phyloP scores from a whole-genome alignment of 306 rosid species.

The Sphenostylis stenocarpa region DNA sequence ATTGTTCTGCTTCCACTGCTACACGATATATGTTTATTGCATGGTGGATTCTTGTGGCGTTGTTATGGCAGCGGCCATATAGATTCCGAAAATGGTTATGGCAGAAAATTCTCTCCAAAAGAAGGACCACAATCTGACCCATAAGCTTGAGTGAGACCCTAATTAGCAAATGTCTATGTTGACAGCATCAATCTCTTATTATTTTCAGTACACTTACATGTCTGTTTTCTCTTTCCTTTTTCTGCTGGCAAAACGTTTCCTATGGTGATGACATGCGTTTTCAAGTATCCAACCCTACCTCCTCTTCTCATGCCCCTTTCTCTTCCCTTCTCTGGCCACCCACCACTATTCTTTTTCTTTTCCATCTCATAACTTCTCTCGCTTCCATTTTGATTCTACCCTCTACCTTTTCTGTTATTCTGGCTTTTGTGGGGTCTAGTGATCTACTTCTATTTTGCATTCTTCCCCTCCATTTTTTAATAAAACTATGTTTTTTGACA shows the following conservation, averaged over 20 bases:
- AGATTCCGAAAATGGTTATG: no score
- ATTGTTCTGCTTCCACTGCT: neutral
- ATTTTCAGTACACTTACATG: neutral
- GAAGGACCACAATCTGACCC: no score
- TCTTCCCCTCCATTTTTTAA: neutral
- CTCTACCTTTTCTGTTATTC: neutral
- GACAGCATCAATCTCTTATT: neutral
- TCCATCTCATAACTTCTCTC: neutral
- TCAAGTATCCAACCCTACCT: neutral
- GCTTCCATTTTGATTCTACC: neutral
- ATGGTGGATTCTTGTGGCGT: no score
- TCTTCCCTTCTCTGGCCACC: neutral
- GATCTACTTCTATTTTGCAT: neutral
- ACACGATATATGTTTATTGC: neutral
- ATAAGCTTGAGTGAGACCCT: neutral
- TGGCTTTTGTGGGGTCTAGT: neutral
- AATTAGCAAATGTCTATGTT: neutral
- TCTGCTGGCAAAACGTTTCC: neutral
- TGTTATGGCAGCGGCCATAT: no score
- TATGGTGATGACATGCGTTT: neutral
- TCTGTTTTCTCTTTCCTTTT: neutral
- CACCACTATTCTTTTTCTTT: neutral
- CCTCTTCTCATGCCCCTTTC: neutral
- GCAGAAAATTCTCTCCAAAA: no score
- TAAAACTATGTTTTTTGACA: neutral